A percentile compares a stretch with the other conserved stretches of the same genome.
phyloP scores from a whole-genome alignment of 768 basidiomycete genomes.

The Hericium erinaceus region DNA sequence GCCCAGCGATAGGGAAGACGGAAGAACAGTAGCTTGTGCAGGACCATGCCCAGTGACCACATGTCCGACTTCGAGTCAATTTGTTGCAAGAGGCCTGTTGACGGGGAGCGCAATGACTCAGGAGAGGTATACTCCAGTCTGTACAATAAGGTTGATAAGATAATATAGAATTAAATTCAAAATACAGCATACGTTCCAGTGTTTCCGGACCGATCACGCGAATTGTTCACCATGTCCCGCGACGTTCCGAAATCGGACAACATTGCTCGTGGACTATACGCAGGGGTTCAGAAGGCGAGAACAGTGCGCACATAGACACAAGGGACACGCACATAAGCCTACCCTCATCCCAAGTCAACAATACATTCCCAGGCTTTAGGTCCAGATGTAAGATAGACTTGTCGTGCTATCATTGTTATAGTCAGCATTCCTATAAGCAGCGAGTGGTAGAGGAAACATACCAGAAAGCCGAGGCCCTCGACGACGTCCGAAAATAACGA shows the following conservation, averaged over 20 bases:
- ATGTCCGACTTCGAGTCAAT: constrained; percentile 88
- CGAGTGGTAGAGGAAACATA: constrained; percentile 25
- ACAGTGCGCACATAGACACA: background rate
- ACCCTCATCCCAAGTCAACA: constrained; percentile 87
- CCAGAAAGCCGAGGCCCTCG: constrained; percentile 81
- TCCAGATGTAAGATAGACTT: constrained; percentile 87
- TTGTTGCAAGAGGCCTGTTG: constrained; percentile 55
- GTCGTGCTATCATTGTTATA: constrained; percentile 43
- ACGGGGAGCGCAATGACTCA: constrained; percentile 67
- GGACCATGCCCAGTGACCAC: constrained; percentile 96
- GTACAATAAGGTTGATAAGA: background rate
- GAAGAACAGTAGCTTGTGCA: constrained; percentile 91
- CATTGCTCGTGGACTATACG: constrained; percentile 78
- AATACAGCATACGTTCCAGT: constrained; percentile 74
- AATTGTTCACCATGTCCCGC: constrained; percentile 74
- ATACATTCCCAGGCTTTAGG: constrained; percentile 88
- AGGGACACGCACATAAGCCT: constrained; percentile 52
- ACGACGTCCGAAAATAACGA: constrained; percentile 79
- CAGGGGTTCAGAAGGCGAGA: too few species aligned
- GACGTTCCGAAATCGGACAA: constrained; percentile 94
- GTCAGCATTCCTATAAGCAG: background rate
- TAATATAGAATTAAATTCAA: background rate
- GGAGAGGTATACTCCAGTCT: constrained; percentile 31
- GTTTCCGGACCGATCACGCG: constrained; percentile 72
- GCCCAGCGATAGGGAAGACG: constrained; percentile 76